These are phyloP conservation scores for Larix kaempferi DNA, from an alignment of 75 land plant species.

Conservation along the genomic window DNA sequence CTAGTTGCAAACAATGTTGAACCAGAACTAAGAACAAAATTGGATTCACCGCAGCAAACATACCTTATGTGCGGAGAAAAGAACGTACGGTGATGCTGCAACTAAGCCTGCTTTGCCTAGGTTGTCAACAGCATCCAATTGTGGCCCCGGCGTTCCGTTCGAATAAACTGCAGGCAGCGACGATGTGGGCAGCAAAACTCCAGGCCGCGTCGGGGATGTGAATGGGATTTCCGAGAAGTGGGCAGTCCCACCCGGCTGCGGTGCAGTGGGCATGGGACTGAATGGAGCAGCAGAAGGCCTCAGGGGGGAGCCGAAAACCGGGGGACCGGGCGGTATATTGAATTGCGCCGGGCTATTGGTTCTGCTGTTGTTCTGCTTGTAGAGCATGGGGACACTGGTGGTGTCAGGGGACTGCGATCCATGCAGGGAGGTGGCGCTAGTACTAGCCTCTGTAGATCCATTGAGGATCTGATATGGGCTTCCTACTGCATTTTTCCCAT, in stretches of 20 bases:
- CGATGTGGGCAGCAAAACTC: constrained; percentile 42
- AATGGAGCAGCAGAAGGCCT: constrained; percentile 63
- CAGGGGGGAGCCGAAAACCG: constrained; percentile 64
- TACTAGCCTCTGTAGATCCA: constrained; percentile 5
- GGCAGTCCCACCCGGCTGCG: constrained; percentile 15
- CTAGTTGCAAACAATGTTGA: background rate
- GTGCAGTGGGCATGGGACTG: background rate
- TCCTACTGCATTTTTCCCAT: background rate
- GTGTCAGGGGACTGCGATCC: constrained; percentile 1
- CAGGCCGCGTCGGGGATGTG: constrained; percentile 42
- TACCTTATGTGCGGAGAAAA: constrained; percentile 95
- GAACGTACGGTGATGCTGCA: constrained; percentile 63
- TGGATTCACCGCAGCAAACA: background rate
- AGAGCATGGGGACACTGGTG: background rate
- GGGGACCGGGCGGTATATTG: constrained; percentile 87
- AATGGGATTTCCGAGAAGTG: constrained; percentile 50
- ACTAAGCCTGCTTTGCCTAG: constrained; percentile 27
- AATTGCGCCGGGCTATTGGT: constrained; percentile 37
- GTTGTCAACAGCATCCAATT: constrained; percentile 17
- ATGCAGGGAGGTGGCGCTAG: constrained; percentile 24
- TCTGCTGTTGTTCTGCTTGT: constrained; percentile 3
- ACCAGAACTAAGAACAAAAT: background rate
- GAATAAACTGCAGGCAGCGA: constrained; percentile 26
- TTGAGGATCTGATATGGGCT: constrained; percentile 4
- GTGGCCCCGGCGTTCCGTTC: constrained; percentile 41